A percentile compares a stretch with the other conserved stretches of the same genome.
Conservation (phyloP, 2,329 filamentous ascomycete species). For the Niveomyces coronatus region DNA sequence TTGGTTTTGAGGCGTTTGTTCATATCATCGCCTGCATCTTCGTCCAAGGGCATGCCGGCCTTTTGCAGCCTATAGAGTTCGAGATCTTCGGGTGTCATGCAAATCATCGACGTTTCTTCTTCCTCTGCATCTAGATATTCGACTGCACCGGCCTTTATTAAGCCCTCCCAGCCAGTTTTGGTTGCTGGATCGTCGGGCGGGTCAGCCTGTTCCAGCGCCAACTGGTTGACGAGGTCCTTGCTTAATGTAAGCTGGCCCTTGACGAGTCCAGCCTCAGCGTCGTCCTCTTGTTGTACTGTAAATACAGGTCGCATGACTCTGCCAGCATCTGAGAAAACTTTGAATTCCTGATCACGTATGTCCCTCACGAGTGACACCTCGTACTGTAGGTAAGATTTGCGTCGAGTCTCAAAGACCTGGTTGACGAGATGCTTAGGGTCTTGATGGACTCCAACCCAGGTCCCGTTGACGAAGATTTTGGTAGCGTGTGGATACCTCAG, state of each 20-base stretch:
- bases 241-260: slow-evolving; percentile 70
- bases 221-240: slow-evolving; percentile 66
- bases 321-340: slow-evolving; percentile 94
- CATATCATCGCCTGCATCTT: slow-evolving; percentile 55
- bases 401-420: slow-evolving; percentile 65
- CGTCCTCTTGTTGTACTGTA: slow-evolving; percentile 82
- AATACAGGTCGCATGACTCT: slow-evolving; percentile 91
- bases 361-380: slow-evolving; percentile 94
- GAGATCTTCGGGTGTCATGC: slow-evolving; percentile 94
- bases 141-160: slow-evolving; percentile 75
- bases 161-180: slow-evolving; percentile 79
- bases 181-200: slow-evolving; percentile 47
- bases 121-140: slow-evolving; percentile 97
- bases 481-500: slow-evolving; percentile 81
- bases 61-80: slow-evolving; percentile 66
- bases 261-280: slow-evolving; percentile 46
- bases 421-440: slow-evolving; percentile 78
- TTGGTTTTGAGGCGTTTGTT: slow-evolving; percentile 83
- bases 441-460: slow-evolving; percentile 92
- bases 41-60: slow-evolving; percentile 50
- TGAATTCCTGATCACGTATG: slow-evolving; percentile 95
- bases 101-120: slow-evolving; percentile 98
- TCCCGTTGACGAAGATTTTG: slow-evolving; percentile 96
- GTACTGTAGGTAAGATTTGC: slow-evolving; percentile 74
- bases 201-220: slow-evolving; percentile 64